Evolutionary conservation across 2,329 filamentous ascomycete species (phyloP).

Genomic region (Aspergillus sp.): DNA sequence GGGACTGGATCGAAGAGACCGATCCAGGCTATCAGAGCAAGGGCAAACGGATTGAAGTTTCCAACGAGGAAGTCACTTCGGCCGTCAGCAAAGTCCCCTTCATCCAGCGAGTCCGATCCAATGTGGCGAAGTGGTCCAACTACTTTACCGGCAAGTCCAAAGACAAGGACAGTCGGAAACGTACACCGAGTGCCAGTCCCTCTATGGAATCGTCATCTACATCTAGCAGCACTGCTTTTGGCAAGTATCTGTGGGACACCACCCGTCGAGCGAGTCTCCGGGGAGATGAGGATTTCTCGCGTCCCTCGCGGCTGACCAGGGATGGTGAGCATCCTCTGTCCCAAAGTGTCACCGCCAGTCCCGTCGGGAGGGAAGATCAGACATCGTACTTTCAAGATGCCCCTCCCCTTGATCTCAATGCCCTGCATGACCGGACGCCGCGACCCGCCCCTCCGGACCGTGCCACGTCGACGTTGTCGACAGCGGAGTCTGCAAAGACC

Average conservation of each 20-base stretch:
- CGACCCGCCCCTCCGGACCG: conserved; percentile 42
- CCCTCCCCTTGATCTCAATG: conserved; percentile 16
- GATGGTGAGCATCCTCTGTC: conserved; percentile 70
- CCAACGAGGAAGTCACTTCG: conserved; percentile 82
- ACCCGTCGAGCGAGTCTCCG: conserved; percentile 56
- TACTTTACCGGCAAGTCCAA: conserved; percentile 50
- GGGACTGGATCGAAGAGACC: conserved; percentile 88
- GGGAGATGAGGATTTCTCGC: conserved; percentile 54
- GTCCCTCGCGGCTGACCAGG: conserved; percentile 49
- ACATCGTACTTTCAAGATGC: conserved; percentile 36
- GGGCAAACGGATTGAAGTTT: conserved; percentile 86
- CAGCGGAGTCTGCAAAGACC: conserved; percentile 47
- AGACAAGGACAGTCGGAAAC: conserved; percentile 47
- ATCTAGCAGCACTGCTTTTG: conserved; percentile 56
- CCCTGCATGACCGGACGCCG: conserved; percentile 22
- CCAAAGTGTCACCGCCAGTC: conserved; percentile 71
- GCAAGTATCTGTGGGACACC: conserved; percentile 49
- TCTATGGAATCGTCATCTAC: conserved; percentile 55
- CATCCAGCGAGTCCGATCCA: conserved; percentile 78
- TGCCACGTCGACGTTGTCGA: conserved; percentile 44
- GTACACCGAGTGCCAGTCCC: conserved; percentile 54
- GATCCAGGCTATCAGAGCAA: conserved; percentile 76
- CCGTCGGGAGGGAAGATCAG: conserved; percentile 46
- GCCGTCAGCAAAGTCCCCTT: conserved; percentile 89
- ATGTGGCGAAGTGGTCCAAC: conserved; percentile 65